Conservation (phyloP, 148 eudicot genomes). For the Cornus kousa region DNA sequence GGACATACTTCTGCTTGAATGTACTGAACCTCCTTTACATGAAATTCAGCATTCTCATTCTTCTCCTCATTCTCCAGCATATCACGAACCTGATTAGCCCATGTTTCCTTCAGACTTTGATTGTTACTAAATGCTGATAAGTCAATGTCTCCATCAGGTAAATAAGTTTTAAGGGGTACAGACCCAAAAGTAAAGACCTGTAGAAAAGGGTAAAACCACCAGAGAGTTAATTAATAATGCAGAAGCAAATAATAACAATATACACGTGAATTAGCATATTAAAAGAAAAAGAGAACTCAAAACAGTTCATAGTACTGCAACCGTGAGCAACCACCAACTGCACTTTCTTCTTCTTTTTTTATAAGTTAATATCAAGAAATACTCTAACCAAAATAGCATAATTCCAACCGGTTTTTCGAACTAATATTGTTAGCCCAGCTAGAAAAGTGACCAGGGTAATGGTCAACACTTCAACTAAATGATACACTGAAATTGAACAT, state of each 20-base stretch:
- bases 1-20: conserved; percentile 86
- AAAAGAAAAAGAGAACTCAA: background rate
- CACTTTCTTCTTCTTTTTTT: background rate
- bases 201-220: background rate
- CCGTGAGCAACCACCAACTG: conserved; percentile 7
- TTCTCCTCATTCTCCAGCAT: conserved; percentile 70
- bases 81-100: conserved; percentile 74
- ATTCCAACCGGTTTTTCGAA: background rate
- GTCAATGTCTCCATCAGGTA: conserved; percentile 97
- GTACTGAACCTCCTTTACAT: conserved; percentile 85
- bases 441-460: background rate
- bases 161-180: conserved; percentile 88
- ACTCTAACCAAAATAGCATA: background rate
- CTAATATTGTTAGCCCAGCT: background rate
- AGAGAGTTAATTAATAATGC: background rate
- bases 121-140: conserved; percentile 66
- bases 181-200: conserved; percentile 94
- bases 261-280: background rate
- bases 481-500: background rate
- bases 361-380: background rate
- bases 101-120: conserved; percentile 52
- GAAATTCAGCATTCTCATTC: conserved; percentile 76
- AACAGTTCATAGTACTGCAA: background rate
- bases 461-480: background rate
- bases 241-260: background rate